Percentiles rank a stretch among this genome's conserved stretches.
These are phyloP conservation scores for Brasilioporus rufonigricans DNA, from an alignment of 768 basidiomycete genomes.

Conservation along the genomic window DNA sequence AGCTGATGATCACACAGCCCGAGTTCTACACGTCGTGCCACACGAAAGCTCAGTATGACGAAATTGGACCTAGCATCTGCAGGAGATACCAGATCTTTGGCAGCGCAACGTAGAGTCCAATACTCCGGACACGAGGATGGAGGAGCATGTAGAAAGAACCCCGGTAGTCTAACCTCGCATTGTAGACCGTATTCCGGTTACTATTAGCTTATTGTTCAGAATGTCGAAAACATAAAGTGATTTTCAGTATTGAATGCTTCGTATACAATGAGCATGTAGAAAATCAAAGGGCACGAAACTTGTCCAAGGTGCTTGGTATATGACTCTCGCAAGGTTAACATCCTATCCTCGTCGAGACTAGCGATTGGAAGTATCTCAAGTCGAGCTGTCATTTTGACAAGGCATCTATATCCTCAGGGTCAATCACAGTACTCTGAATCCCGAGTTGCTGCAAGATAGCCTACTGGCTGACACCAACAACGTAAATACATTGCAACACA, in stretches of 20 bases:
- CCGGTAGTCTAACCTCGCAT: background rate
- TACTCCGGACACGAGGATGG: background rate
- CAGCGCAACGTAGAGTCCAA: conserved; percentile 63
- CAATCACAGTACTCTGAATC: no score
- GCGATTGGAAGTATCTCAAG: no score
- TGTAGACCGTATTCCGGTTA: conserved; percentile 1
- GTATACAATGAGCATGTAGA: no score
- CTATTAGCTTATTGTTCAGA: conserved; percentile 1
- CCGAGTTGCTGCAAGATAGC: no score
- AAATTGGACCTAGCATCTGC: conserved; percentile 89
- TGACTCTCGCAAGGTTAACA: no score
- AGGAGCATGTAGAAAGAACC: background rate
- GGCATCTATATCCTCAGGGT: no score
- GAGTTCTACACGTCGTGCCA: conserved; percentile 95
- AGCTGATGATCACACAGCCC: conserved; percentile 49
- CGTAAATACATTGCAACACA: background rate
- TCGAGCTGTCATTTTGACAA: no score
- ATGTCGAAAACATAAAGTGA: background rate
- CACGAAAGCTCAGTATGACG: conserved; percentile 92
- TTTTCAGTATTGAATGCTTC: no score
- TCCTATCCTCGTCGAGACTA: no score
- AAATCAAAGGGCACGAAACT: no score
- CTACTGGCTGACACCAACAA: conserved; percentile 1
- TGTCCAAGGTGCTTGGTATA: no score
- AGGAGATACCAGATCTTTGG: conserved; percentile 93